Evolutionary conservation across 2,329 filamentous ascomycete genomes (phyloP), one percentile per base, ranked within the genome.

Genomic region (Purpureocillium takamizusanense): DNA sequence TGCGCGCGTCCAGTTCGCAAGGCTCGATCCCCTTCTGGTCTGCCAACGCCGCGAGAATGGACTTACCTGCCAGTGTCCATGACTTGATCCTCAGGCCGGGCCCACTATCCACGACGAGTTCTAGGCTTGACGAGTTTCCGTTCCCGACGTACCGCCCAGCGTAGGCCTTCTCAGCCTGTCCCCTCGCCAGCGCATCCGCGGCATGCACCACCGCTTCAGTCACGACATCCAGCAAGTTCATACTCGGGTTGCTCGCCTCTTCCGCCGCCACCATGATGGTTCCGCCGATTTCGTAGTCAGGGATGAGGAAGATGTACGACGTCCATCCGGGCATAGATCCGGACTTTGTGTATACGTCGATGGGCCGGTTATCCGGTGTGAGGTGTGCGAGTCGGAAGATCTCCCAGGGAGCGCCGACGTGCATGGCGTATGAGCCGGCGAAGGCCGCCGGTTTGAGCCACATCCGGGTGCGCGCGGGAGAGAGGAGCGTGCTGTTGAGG

Each of bases 381-480:
- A 57, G 50, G 4, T 47, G 53, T 10, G 48, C 47, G 7, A 55
- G 52, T 27, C 54, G 53, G 11, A 51, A 40, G 37, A 60, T 60
- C 35, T 61, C 57, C 58, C 57, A 61, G 1, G 55, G 55, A 3
- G 47, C 53, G 21, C 58, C 58, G n/a, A 61, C 39, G 4, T 54
- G 57, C 40, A n/a, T 46, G 32, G 17, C 46, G 42, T n/a, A 54
- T 38, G 31, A 54, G 17, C 38, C 38, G 28, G 38, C 36, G 27
- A 38, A 38, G 4, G 15, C 16, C 10, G 29, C 29, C 3, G 36
- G 31, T 13, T 32, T 28, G 10, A 38, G 29, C 36, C 30, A 38
- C 28, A 17, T 17, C 8, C 36, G 29, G 10, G 36, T 33, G n/a
- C 9, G 7, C 8, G 33, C 16, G 10, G 37, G 18, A 30, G 21